Percentiles rank a stretch among this genome's conserved stretches.
Evolutionary conservation across 768 basidiomycete species (phyloP).

Genomic region (Fomitopsis pulvina): DNA sequence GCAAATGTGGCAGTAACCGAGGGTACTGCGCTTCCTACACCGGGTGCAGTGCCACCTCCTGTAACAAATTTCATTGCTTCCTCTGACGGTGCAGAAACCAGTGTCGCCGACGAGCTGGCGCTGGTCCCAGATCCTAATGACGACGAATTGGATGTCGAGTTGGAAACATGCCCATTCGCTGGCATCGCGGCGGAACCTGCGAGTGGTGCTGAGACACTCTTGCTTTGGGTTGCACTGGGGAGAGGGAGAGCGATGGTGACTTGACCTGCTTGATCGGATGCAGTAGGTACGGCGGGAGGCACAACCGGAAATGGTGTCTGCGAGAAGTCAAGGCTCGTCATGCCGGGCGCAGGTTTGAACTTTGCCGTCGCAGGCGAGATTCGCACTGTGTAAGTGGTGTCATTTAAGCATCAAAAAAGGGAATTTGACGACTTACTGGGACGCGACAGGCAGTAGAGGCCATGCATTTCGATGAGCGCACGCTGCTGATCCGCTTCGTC

Average conservation of each 20-base stretch:
- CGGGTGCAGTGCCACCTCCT: neutral
- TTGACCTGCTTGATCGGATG: slow-evolving; percentile 29
- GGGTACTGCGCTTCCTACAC: slow-evolving; percentile 21
- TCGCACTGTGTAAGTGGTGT: slow-evolving; percentile 54
- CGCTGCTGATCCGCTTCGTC: slow-evolving; percentile 87
- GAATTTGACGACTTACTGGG: slow-evolving; percentile 54
- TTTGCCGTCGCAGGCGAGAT: slow-evolving; percentile 88
- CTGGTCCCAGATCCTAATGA: slow-evolving; percentile 30
- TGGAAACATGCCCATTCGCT: slow-evolving; percentile 21
- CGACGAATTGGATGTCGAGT: slow-evolving; percentile 35
- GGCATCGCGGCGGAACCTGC: slow-evolving; percentile 31
- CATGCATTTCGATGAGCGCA: slow-evolving; percentile 88
- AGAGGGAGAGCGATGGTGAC: slow-evolving; percentile 46
- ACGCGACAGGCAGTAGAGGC: slow-evolving; percentile 80
- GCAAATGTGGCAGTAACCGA: slow-evolving; percentile 36
- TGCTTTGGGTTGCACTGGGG: slow-evolving; percentile 38
- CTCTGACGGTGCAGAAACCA: slow-evolving; percentile 43
- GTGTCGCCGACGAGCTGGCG: slow-evolving; percentile 44
- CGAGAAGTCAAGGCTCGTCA: slow-evolving; percentile 29
- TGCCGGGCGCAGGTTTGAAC: slow-evolving; percentile 55
- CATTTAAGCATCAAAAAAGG: slow-evolving; percentile 1
- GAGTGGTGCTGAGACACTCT: slow-evolving; percentile 68
- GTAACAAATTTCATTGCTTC: slow-evolving; percentile 40
- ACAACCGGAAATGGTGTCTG: slow-evolving; percentile 39
- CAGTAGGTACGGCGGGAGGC: slow-evolving; percentile 7